Evolutionary conservation across 129 eudicot genomes (phyloP), one percentile per base, ranked within the genome.

Genomic region (Solidago caesia): DNA sequence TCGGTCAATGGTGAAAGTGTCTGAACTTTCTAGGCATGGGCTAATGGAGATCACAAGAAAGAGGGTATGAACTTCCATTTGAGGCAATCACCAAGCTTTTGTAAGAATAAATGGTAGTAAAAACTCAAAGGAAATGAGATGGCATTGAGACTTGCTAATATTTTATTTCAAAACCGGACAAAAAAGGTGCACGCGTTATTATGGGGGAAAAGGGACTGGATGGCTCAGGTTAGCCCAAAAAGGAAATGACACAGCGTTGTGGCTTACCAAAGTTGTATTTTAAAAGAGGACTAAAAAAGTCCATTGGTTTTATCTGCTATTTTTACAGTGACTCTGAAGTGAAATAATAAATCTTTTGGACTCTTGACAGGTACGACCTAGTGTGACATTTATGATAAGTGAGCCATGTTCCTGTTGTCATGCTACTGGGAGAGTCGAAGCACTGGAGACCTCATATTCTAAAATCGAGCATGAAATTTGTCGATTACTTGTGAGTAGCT

Each of bases 391-490:
- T 80, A 90, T 90, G 97, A 89, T 94, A 48, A 94, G 92, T 88
- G 97, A 94, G 71, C 92, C 96, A 13, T 94, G 98, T 76, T 75
- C 87, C 48, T 90, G 91, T 81, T 94, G 98, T 72, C 87, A 86
- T 80, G 97, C 88, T 26, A 88, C 98, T 58, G 98, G 98, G 61
- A 85, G 98, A 86, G 98, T 94, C 52, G 98, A 94, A 90, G 97
- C 98, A 76, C 81, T 90, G 67, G 98, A 90, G 79, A 94, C 98
- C 15, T 81, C 97, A 77, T 90, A 84, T 80, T 94, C 97, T 47
- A 94, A 88, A 81, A 90, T 94, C 65, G 98, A 94, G 70, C 98
- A 73, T 70, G 96, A 94, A 72, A 85, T 94, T 63, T 94, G 96
- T 77, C 88, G 98, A 64, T 73, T 84, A 46, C 89, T 94, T 70